Base-by-base conservation (phyloP, 1,284 basidiomycete species). In the Ceratobasidium sp. region DNA sequence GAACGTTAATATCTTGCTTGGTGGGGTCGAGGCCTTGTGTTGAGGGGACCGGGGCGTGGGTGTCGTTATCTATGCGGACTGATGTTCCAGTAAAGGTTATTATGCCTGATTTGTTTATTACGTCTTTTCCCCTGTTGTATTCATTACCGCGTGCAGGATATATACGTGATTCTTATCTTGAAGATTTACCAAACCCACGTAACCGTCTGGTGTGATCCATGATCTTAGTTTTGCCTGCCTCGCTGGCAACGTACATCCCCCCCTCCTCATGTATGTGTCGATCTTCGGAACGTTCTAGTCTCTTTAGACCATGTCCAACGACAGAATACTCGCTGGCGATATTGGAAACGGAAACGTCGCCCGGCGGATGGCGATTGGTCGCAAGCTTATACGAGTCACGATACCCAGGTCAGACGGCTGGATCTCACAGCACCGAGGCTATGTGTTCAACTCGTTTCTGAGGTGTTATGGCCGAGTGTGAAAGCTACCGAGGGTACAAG, bases 11-110 rank as follows among this genome's bases (percentile, higher is more conserved):
- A 41, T 35, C 60, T 62, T 62, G 35, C 35, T 18, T 69, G 52
- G 46, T 33, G 69, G 35, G 69, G 69, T 71, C 69, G 54, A 71
- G 69, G 44, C 69, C 50, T 27, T 60, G 27, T 6, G n/a, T 62
- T 62, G 38, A 18, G 38, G 35, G 38, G 60, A 62, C 60, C 60
- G 60, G 60, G 18, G 38, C n/a, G 57, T 35, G 60, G 16, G n/a
- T 62, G 38, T 62, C 60, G 59, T 62, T 62, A 62, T 62, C 60
- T 62, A 62, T 41, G 60, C 30, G 33, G 30, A 30, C 8, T 62
- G 60, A 62, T 62, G 38, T 62, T 4, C 38, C 60, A 1, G 60
- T 62, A 62, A 62, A 62, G 60, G 60, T 44, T 62, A 62, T 62
- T 62, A 62, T 62, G 35, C 60, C 38, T 62, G 60, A 5, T 62